A percentile compares a stretch with the other conserved stretches of the same genome.
phyloP scores from a whole-genome alignment of 306 rosid genomes.

The Ziziphus jujuba region DNA sequence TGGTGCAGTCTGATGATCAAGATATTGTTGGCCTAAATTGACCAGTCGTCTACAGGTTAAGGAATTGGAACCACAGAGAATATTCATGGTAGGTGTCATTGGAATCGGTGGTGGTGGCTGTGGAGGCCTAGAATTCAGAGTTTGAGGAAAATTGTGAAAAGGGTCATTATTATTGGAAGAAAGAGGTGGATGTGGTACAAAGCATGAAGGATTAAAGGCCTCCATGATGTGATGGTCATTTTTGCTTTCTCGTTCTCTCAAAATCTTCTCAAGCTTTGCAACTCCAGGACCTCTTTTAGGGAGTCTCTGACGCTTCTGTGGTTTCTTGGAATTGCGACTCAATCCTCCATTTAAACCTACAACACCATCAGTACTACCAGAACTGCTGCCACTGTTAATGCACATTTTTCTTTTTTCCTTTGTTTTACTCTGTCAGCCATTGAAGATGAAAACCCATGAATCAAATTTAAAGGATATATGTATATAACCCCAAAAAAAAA shows the following conservation, averaged over 20 bases:
- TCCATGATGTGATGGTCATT: constrained; percentile 13
- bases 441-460: background rate
- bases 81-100: background rate
- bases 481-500: background rate
- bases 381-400: constrained; percentile 22
- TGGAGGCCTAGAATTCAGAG: too few species aligned
- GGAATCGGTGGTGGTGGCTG: background rate
- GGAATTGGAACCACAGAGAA: too few species aligned
- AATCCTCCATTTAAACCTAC: constrained; percentile 2
- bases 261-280: constrained; percentile 69
- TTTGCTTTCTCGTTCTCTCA: constrained; percentile 47
- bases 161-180: background rate
- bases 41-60: too few species aligned
- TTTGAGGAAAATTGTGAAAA: too few species aligned
- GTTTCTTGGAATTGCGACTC: constrained; percentile 26
- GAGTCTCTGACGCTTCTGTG: constrained; percentile 39
- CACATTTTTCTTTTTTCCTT: constrained; percentile 32
- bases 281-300: constrained; percentile 86
- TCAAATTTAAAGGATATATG: background rate
- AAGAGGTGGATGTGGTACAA: constrained; percentile 8
- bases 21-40: constrained; percentile 1
- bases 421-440: constrained; percentile 5
- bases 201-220: constrained; percentile 29
- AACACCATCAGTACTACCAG: background rate
- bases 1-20: constrained; percentile 11